These are phyloP conservation scores for Ogataea pilisensis DNA, from an alignment of 805 yeast genomes.

Conservation along the genomic window DNA sequence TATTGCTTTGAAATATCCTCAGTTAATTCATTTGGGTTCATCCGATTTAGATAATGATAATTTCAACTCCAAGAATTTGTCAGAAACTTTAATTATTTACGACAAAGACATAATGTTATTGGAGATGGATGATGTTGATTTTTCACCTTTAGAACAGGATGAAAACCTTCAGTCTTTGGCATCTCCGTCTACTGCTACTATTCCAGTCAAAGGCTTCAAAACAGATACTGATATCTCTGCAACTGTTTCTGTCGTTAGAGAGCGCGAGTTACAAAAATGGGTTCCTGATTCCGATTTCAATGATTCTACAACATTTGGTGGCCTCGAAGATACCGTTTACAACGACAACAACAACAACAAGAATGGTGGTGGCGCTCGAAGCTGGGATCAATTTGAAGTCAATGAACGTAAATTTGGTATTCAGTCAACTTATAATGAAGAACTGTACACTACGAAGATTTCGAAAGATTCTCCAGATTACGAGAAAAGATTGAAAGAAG, in stretches of 20 bases:
- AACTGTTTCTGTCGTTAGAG: constrained; percentile 37
- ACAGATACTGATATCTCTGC: constrained; percentile 86
- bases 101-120: constrained; percentile 50
- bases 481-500: constrained; percentile 56
- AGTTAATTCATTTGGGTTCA: constrained; percentile 33
- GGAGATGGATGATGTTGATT: constrained; percentile 39
- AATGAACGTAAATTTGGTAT: constrained; percentile 88
- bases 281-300: constrained; percentile 53
- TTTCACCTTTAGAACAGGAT: constrained; percentile 11
- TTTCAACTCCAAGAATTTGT: constrained; percentile 33
- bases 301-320: constrained; percentile 18
- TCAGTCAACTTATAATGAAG: constrained; percentile 78
- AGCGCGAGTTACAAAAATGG: constrained; percentile 83
- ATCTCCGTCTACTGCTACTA: no score
- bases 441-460: constrained; percentile 77
- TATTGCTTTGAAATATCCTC: constrained; percentile 52
- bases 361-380: constrained; percentile 19
- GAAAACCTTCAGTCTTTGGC: no score
- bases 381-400: constrained; percentile 95
- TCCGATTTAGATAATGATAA: constrained; percentile 32
- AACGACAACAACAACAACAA: background rate
- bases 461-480: constrained; percentile 72
- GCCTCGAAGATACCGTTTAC: constrained; percentile 34
- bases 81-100: constrained; percentile 41
- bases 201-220: constrained; percentile 55